Evolutionary conservation across 805 yeast genomes (phyloP), one percentile per base, ranked within the genome.

Genomic region (Pichia thaimueangensis): DNA sequence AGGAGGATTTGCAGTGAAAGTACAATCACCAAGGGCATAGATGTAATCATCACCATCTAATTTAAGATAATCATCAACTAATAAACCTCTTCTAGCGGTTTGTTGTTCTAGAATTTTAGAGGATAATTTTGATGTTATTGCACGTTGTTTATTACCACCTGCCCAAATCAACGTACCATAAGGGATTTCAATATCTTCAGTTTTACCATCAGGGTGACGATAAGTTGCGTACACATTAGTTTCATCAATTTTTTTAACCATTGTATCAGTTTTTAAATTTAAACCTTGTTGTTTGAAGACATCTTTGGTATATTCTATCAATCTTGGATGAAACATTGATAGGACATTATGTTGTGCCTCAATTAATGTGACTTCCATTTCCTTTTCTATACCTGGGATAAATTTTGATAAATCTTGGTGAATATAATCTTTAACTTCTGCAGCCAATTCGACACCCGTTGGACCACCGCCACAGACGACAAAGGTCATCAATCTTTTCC

Each of bases 391-490:
- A 56, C 75, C 82, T 33, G 97, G 97, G 68, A 86, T 82, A 88
- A 94, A 86, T 67, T 82, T 85, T 56, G 70, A 68, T 66, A 89
- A 73, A 65, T 89, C 97, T 64, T 89, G 94, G 63, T 85, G 88
- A 49, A 88, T 84, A 67, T 86, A 91, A 66, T 89, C 97, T 68
- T 85, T 94, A 55, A 89, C 70, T 68, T 91, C 97, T 58, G 95
- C 97, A 53, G 97, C 96, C 56, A 88, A 84, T 69, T 88, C 97
- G 49, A 89, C 96, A 70, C 97, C 97, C 34, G 97, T 89, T 62
- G 97, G 97, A 51, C 97, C 97, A 67, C 97, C 97, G 58, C 97
- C 97, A 53, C 93, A 94, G 49, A 91, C 95, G 49, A 91, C 91
- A 55, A 88, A 81, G 49, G 82, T 83, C 61, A 89, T 74, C 56